Percentiles rank a stretch among this genome's conserved stretches.
Evolutionary conservation across 305 asterid species (phyloP).

Genomic region (Monarda citriodora): DNA sequence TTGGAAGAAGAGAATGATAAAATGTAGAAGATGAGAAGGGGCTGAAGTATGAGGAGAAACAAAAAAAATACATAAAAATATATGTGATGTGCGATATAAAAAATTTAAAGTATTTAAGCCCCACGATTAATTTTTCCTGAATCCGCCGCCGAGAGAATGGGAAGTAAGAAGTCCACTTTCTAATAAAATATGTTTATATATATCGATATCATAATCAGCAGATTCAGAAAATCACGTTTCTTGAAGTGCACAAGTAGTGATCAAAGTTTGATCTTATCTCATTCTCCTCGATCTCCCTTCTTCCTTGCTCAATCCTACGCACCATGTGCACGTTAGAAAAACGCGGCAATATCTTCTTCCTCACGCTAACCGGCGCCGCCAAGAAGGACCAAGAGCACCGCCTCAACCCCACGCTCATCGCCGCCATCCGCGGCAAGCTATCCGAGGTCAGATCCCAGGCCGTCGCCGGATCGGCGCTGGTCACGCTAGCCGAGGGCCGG

Average conservation of each 20-base stretch:
- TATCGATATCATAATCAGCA: no score
- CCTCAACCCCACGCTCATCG: conserved; percentile 56
- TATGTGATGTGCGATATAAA: no score
- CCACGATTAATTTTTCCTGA: no score
- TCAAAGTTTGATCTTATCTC: not conserved
- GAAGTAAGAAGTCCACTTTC: no score
- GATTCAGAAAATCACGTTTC: not conserved
- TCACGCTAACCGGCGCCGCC: conserved; percentile 54
- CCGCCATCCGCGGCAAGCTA: conserved; percentile 55
- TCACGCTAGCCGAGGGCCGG: conserved; percentile 69
- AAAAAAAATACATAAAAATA: no score
- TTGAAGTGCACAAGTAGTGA: not conserved
- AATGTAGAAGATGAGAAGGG: no score
- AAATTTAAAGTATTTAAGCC: no score
- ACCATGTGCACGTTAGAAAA: conserved; percentile 82
- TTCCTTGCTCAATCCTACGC: not conserved
- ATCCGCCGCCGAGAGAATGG: no score
- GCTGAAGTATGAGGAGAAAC: no score
- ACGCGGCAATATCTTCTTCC: conserved; percentile 59
- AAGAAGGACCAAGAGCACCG: conserved; percentile 65
- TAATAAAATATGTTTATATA: no score
- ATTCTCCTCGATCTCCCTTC: not conserved
- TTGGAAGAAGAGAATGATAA: no score
- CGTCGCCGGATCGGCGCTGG: conserved; percentile 61
- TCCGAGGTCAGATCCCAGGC: conserved; percentile 73